Evolutionary conservation across 768 basidiomycete species (phyloP).

Genomic region (Tubosaeta sp.): DNA sequence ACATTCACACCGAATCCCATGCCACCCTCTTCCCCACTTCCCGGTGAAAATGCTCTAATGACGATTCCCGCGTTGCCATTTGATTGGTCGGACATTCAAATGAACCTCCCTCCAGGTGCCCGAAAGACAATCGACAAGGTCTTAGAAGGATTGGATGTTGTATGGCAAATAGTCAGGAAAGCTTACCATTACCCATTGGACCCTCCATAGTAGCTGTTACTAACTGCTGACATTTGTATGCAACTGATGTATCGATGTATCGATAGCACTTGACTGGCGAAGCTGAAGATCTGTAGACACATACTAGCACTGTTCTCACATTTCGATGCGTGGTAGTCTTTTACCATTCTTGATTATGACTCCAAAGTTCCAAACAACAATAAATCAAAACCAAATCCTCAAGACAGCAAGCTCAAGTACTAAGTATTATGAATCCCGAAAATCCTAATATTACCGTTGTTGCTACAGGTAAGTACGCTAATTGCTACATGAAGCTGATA

Average conservation of each 20-base stretch:
- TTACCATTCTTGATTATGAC: neutral
- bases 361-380: neutral
- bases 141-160: conserved; percentile 21
- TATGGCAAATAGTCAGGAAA: conserved; percentile 31
- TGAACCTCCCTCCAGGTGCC: conserved; percentile 24
- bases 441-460: neutral
- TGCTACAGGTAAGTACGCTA: conserved; percentile 24
- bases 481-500: conserved; percentile 6
- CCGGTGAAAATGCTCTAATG: conserved; percentile 19
- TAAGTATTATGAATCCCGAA: neutral
- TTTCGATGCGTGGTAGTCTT: neutral
- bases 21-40: conserved; percentile 7
- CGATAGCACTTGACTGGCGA: neutral
- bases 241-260: conserved; percentile 7
- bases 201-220: conserved; percentile 24
- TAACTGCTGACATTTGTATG: neutral
- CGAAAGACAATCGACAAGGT: conserved; percentile 22
- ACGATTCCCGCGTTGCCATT: conserved; percentile 18
- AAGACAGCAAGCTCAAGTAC: no score
- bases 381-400: neutral
- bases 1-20: conserved; percentile 12
- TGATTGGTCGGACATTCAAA: conserved; percentile 27
- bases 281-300: neutral
- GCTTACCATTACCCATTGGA: conserved; percentile 34
- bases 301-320: no score